These are phyloP conservation scores for Fraxinus greggii DNA, from an alignment of 305 asterid genomes.

Conservation along the genomic window DNA sequence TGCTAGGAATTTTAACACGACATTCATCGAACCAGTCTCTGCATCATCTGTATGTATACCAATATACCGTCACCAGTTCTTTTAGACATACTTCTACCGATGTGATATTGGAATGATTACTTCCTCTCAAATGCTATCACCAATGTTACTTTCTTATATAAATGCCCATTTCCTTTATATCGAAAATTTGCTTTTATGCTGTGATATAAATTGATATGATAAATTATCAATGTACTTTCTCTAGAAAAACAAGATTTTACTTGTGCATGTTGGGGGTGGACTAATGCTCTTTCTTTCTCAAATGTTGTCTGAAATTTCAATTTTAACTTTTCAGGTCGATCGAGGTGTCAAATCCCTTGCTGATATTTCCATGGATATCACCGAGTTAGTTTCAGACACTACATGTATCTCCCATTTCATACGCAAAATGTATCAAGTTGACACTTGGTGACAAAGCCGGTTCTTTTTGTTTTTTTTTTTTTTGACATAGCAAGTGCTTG, in stretches of 20 bases:
- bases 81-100: background rate
- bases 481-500: conserved; percentile 20
- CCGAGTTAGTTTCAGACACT: conserved; percentile 55
- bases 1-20: conserved; percentile 53
- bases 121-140: background rate
- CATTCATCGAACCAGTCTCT: conserved; percentile 65
- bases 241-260: background rate
- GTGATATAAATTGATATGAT: background rate
- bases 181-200: background rate
- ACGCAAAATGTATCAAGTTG: conserved; percentile 56
- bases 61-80: conserved; percentile 9
- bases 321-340: conserved; percentile 50
- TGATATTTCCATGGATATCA: conserved; percentile 82
- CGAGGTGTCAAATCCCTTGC: conserved; percentile 83
- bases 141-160: background rate
- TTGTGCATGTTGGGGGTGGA: no score
- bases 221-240: background rate
- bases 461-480: no score
- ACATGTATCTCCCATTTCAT: conserved; percentile 54
- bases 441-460: no score
- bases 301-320: conserved; percentile 2
- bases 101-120: background rate
- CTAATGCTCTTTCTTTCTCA: no score
- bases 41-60: conserved; percentile 63
- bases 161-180: no score